Base-by-base conservation (phyloP, 805 yeast species). In the Barnettozyma vustinii region DNA sequence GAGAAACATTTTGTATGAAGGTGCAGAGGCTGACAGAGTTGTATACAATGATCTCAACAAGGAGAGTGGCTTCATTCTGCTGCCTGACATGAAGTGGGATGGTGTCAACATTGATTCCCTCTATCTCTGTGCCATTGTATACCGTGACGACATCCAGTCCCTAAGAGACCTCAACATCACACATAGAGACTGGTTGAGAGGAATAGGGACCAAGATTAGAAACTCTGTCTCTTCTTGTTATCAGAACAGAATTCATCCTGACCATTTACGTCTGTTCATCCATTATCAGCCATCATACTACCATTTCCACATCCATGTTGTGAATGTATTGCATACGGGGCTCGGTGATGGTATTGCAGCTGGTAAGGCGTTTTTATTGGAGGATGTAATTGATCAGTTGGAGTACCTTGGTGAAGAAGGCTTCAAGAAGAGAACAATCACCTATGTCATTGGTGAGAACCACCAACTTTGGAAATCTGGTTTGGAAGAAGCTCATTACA, bases 71-170 rank as follows among this genome's bases (percentile, higher is more conserved):
- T 88, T 87, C 60, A 80, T 90, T 5, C 67, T 94, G 42, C 71
- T 91, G 39, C 98, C 98, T 0, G 97, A 92, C 66, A 87, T 92
- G 95, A 91, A 91, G 63, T 94, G 99, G 99, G 97, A 92, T 63
- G 82, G 86, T 4, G 69, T 74, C 44, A 80, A 80, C 26, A 56
- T 84, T 61, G 87, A 81, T 23, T 66, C 92, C 4, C 68, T 94
- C 48, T 90, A 94, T 62, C 68, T 92, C 56, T 83, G 87, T 46
- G 85, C 87, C 9, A 83, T 92, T 51, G 91, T 84, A 4, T 77
- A 77, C 52, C 71, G 92, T 47, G 72, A 69, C 1, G 90, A 86
- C 55, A 76, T 92, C 13, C 70, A 83, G 1, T 80, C 92, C 1
- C 60, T 94, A 2, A 76, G 98, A 57, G 97, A 91, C 59, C 69